Base-by-base conservation (phyloP, 2,329 filamentous ascomycete genomes). In the Scolecobasidium constrictum region DNA sequence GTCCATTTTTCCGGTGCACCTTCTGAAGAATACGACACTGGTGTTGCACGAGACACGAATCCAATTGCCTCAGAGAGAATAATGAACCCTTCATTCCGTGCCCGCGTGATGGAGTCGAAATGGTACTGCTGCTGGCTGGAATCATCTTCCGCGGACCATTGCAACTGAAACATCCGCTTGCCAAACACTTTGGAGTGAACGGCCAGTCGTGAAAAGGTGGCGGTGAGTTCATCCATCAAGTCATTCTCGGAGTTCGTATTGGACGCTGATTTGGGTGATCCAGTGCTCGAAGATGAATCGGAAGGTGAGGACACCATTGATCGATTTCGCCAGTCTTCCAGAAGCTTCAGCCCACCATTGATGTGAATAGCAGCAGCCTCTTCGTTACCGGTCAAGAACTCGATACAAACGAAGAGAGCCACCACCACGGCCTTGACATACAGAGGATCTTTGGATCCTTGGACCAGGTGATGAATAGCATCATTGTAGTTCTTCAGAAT, bases 371-470 rank as follows among this genome's bases (percentile, higher is more conserved):
- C 33, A 7, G 40, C 40, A 21, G 17, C 40, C 3, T 17, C 19
- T 36, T 35, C n/a, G 12, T 42, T 42, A 18, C 40, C 40, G 12
- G 21, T 19, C 31, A 42, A n/a, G 21, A 36, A 42, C 12, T 36
- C 40, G 4, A 42, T 28, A 34, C 40, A 42, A 7, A 42, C 40
- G 17, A 42, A 42, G 12, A 42, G 34, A 3, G 40, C 40, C 15
- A 26, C 31, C 19, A 42, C 40, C 2, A 42, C 21, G n/a, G 34
- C 23, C 21, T 26, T 20, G 18, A 42, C 33, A 26, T 42, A 42
- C 13, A 23, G 11, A 5, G 19, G 31, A 18, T n/a, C 20, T 13
- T 16, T 21, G 3, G 19, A 36, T 18, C 23, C 31, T 22, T 42
- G 18, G 13, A 42, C 40, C 11, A 42, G 23, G 6, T 35, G 19